Conservation (phyloP, 2,329 filamentous ascomycete genomes). For the Colletotrichum sp. region DNA sequence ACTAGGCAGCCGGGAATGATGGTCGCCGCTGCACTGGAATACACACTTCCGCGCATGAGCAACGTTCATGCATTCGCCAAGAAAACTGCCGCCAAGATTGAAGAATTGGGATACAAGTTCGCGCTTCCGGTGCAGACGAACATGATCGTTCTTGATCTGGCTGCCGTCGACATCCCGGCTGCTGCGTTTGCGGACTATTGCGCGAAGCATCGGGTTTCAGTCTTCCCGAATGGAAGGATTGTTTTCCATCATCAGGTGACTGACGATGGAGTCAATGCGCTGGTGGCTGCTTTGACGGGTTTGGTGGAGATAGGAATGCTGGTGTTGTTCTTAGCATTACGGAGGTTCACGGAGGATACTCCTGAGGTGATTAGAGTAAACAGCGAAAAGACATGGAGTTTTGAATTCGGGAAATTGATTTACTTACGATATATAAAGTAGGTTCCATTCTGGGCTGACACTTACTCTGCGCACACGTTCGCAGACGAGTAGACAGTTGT, state of each 20-base stretch:
- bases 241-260: not conserved
- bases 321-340: too few relatives aligned
- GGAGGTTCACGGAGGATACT: too few relatives aligned
- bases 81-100: fast-evolving
- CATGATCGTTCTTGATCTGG: not conserved
- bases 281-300: fast-evolving
- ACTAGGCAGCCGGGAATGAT: not conserved
- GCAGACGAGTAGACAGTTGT: too few relatives aligned
- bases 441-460: too few relatives aligned
- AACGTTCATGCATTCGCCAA: not conserved
- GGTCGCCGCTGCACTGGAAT: fast-evolving
- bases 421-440: too few relatives aligned
- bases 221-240: not conserved
- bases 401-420: too few relatives aligned
- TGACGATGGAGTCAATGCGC: too few relatives aligned
- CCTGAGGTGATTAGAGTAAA: too few relatives aligned
- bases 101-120: not conserved
- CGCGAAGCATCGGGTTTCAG: fast-evolving
- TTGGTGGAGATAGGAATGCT: not conserved
- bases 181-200: not conserved
- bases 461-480: too few relatives aligned
- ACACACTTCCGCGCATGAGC: not conserved
- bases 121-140: fast-evolving
- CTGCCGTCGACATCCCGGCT: fast-evolving
- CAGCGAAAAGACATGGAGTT: too few relatives aligned